Conservation (phyloP, 345 rosid species). For the Linum usitatissimum region DNA sequence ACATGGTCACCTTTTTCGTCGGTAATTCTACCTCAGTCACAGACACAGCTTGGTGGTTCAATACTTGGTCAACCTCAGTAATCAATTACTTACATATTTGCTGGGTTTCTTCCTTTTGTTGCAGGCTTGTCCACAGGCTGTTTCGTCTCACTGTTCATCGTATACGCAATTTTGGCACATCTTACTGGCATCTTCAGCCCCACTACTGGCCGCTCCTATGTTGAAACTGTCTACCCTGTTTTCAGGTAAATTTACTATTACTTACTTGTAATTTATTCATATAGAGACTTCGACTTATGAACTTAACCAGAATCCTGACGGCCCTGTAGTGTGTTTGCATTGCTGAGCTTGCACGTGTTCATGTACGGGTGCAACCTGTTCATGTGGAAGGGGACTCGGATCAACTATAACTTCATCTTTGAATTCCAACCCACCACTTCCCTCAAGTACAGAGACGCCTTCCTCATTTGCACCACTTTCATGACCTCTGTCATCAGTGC, state of each 20-base stretch:
- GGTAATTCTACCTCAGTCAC: conserved; percentile 24
- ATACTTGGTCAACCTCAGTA: not conserved
- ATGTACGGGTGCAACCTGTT: conserved; percentile 85
- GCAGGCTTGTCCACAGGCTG: conserved; percentile 91
- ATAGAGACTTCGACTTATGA: not conserved
- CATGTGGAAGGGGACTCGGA: conserved; percentile 73
- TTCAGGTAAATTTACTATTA: conserved; percentile 73
- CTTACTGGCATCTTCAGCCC: conserved; percentile 60
- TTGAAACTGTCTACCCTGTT: conserved; percentile 86
- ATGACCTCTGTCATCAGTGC: not conserved
- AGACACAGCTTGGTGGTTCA: no score
- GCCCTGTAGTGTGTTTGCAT: conserved; percentile 78
- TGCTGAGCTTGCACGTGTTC: conserved; percentile 87
- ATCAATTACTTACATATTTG: not conserved
- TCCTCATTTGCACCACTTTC: not conserved
- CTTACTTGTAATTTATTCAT: not conserved
- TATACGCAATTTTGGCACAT: conserved; percentile 73
- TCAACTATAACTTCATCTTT: conserved; percentile 79
- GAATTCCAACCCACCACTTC: conserved; percentile 67
- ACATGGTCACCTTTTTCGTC: conserved; percentile 91
- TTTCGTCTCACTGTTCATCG: conserved; percentile 63
- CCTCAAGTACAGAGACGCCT: conserved; percentile 44
- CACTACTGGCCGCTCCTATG: conserved; percentile 31
- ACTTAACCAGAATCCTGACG: conserved; percentile 5
- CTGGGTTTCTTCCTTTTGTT: no score